phyloP scores from a whole-genome alignment of 345 rosid genomes.

The Acer campestre region DNA sequence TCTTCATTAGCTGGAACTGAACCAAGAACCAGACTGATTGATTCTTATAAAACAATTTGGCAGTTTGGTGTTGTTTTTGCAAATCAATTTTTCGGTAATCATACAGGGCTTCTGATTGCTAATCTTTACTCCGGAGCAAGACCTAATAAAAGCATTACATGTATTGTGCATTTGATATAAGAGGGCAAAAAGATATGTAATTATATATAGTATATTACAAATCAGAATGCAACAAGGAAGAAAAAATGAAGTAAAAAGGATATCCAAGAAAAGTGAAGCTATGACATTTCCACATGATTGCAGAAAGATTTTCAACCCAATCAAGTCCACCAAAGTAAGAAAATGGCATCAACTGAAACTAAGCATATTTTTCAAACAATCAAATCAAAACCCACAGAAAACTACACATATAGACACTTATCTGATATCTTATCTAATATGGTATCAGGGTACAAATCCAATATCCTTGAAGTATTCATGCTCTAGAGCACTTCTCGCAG shows the following conservation, averaged over 20 bases:
- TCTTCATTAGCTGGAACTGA: too few species aligned
- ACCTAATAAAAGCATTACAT: too few species aligned
- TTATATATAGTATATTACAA: too few species aligned
- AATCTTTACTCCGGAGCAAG: too few species aligned
- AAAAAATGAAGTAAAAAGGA: not conserved
- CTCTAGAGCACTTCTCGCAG: constrained; percentile 85
- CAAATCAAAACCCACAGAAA: constrained; percentile 22
- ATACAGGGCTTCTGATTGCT: too few species aligned
- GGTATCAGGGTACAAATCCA: constrained; percentile 50
- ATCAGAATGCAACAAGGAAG: not conserved
- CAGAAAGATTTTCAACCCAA: constrained; percentile 14
- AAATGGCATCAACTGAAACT: constrained; percentile 13
- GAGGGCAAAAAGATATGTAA: not conserved
- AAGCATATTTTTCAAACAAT: constrained; percentile 23
- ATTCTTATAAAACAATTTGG: too few species aligned
- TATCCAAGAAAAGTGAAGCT: not conserved
- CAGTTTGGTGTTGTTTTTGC: too few species aligned
- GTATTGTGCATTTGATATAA: not conserved
- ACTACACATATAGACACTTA: constrained; percentile 30
- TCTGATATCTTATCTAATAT: not conserved
- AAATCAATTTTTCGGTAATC: too few species aligned
- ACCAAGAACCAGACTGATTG: too few species aligned
- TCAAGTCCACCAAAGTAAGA: not conserved
- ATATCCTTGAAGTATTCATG: constrained; percentile 96
- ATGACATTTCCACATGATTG: not conserved